Base-by-base conservation (phyloP, 2,329 filamentous ascomycete genomes). In the Verticillium longisporum region DNA sequence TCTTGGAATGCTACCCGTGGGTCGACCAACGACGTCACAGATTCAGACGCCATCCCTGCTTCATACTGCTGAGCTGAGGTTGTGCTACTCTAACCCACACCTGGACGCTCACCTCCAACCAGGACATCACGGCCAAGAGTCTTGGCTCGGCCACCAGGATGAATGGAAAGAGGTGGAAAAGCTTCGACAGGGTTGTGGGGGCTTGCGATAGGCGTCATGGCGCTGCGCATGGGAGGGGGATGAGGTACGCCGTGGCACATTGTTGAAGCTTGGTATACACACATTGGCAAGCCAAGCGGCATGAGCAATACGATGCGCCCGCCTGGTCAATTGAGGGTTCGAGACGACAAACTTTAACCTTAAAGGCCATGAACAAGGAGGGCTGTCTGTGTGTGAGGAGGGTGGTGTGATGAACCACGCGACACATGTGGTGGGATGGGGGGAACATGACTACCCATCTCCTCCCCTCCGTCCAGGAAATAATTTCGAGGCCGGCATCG, bases 1-100 rank as follows among this genome's bases (percentile, higher is more conserved):
- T 53, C 45, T 53, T 53, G 45, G 56, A 41, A 36, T 41, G 37
- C 56, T 21, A 57, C 56, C 56, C 45, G 57, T 45, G 55, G 31
- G 31, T 59, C 41, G 21, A 37, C 57, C 26, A 37, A 59, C 57
- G 57, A 59, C 57, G 57, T 59, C 57, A 59, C 57, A 53, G n/a
- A 33, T 13, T 31, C 26, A 31, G 57, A 32, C 33, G 26, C 36
- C 45, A 59, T 34, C 57, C 57, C 57, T 54, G 57, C 32, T 31
- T 31, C 3, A 31, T 31, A 31, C 18, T 18, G 15, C 15, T 9
- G 45, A 59, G 41, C 41, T 59, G 57, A 59, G 57, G 41, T 59
- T 41, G 57, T 59, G 45, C 57, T 55, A 2, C 15, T 7, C 10
- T 32, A 21, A n/a, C 36, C 32, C 57, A 58, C 56, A 38, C 56